These are phyloP conservation scores for Coniferiporia sulphurascens DNA, from an alignment of 1,284 basidiomycete genomes.

Conservation along the genomic window DNA sequence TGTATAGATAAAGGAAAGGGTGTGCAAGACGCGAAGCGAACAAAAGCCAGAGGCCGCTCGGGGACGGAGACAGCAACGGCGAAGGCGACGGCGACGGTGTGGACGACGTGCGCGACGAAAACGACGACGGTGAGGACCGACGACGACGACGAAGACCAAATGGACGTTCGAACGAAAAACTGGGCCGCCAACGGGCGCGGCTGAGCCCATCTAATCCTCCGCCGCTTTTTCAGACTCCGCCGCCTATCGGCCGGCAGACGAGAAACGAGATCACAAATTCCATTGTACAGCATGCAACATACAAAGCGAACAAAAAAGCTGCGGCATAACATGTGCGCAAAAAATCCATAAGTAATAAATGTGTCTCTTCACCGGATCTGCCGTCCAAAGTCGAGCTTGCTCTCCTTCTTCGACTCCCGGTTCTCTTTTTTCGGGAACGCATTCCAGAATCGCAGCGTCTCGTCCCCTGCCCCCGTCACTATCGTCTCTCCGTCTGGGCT, in stretches of 20 bases:
- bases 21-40: slow-evolving; percentile 10
- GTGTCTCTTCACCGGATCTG: slow-evolving; percentile 46
- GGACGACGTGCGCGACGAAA: slow-evolving; percentile 8
- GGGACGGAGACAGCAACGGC: slow-evolving; percentile 2
- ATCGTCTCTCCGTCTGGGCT: slow-evolving; percentile 96
- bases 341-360: slow-evolving; percentile 1
- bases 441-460: slow-evolving; percentile 96
- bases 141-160: slow-evolving; percentile 10
- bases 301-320: neutral
- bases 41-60: slow-evolving; percentile 12
- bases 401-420: slow-evolving; percentile 40
- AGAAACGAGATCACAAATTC: neutral
- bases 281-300: neutral
- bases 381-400: slow-evolving; percentile 56
- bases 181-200: neutral
- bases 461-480: slow-evolving; percentile 96
- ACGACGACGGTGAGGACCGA: slow-evolving; percentile 7
- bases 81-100: neutral
- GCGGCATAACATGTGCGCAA: neutral
- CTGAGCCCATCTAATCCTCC: neutral
- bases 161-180: slow-evolving; percentile 17
- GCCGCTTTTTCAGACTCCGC: slow-evolving; percentile 6
- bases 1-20: slow-evolving; percentile 7
- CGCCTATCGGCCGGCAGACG: neutral
- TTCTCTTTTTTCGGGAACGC: slow-evolving; percentile 74